Base-by-base conservation (phyloP, 2,329 filamentous ascomycete species). In the Nothophaeocryptopus gaeumannii region DNA sequence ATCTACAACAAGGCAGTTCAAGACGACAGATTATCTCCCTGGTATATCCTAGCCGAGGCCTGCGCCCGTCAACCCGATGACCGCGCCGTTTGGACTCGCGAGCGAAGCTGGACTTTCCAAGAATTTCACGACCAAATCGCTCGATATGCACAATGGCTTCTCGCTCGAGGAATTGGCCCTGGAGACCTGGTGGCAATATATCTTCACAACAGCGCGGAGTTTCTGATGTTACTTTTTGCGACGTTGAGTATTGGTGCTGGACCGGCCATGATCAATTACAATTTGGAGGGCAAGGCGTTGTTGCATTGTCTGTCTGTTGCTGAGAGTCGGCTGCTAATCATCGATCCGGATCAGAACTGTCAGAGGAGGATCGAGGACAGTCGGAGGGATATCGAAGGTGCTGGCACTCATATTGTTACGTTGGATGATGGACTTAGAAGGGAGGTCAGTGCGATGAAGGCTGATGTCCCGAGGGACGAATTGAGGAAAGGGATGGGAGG, bases 1-100 rank as follows among this genome's bases (percentile, higher is more conserved):
- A 67, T 72, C 2, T 76, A 77, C 46, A 66, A 68, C 4, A 72
- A 74, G 66, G 77, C 76, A 33, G 58, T 59, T 36, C 41, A 59
- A 39, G 51, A 54, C 13, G 58, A 59, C 43, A 50, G 44, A 26
- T 33, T 63, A n/a, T 61, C 58, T 11, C 59, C 56, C 8, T 63
- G 60, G 58, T 63, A 65, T 48, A 42, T 63, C 34, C 42, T 63
- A 3, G 57, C 56, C 20, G 60, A 60, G 14, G 54, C 57, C 5
- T 60, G 56, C 38, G 50, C 41, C 39, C 50, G 51, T 40, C 56
- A 79, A 76, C 73, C 32, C 68, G 73, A 51, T 70, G 76, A 45
- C 77, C 79, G 20, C 72, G 62, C 80, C 56, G 78, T 89, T 61
- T 89, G 86, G 86, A 84, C 82, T 16, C 78, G 82, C 9, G 73